Conservation (phyloP, 495 filamentous ascomycete genomes). For the Hyphodiscus hymeniophilus region DNA sequence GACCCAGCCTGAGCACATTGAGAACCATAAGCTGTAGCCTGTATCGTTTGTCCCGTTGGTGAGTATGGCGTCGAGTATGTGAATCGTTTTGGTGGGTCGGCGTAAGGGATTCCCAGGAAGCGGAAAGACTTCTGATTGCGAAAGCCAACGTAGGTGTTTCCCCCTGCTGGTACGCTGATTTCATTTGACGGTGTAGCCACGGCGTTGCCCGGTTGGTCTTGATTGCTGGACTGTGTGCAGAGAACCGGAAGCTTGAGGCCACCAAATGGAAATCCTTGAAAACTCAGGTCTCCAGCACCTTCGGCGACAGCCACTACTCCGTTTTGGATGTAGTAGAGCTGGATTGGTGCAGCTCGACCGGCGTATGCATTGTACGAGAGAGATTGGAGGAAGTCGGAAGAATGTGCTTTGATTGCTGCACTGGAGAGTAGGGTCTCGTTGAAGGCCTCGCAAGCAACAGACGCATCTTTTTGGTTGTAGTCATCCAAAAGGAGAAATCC, state of each 20-base stretch:
- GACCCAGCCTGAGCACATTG: constrained; percentile 34
- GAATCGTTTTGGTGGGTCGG: constrained; percentile 36
- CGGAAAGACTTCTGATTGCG: constrained; percentile 44
- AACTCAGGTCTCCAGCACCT: constrained; percentile 8
- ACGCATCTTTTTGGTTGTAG: constrained; percentile 24
- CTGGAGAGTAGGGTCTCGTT: constrained; percentile 33
- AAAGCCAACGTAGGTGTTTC: constrained; percentile 29
- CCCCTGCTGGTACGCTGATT: constrained; percentile 26
- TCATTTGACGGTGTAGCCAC: constrained; percentile 19
- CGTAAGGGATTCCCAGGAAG: constrained; percentile 44
- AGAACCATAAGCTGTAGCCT: constrained; percentile 34
- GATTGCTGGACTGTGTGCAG: constrained; percentile 34
- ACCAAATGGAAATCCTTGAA: constrained; percentile 12
- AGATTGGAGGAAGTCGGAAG: constrained; percentile 27
- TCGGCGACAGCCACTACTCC: constrained; percentile 24
- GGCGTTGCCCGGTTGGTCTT: constrained; percentile 12
- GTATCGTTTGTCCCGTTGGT: constrained; percentile 32
- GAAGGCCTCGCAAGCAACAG: constrained; percentile 31
- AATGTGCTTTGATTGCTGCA: constrained; percentile 27
- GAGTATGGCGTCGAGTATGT: constrained; percentile 36
- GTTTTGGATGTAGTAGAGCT: constrained; percentile 29
- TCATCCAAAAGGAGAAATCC: constrained; percentile 35
- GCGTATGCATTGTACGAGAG: constrained; percentile 33
- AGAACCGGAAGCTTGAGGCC: constrained; percentile 29
- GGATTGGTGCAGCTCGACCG: constrained; percentile 5